Evolutionary conservation across 129 eudicot genomes (phyloP).

Genomic region (Centrapalus pauciflorus): DNA sequence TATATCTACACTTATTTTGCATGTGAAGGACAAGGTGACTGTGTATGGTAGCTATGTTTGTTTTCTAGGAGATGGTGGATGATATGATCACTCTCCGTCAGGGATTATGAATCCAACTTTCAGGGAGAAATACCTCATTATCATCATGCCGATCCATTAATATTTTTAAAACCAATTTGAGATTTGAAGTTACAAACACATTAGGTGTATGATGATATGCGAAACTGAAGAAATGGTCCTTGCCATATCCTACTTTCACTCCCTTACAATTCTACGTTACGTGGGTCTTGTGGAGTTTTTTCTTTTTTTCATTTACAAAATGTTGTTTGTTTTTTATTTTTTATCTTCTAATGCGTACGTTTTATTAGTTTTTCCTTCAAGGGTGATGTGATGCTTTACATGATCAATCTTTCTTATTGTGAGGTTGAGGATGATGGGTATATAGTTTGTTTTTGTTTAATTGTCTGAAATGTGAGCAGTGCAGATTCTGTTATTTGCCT

Average conservation of each 20-base stretch:
- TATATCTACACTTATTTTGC: slow-evolving; percentile 14
- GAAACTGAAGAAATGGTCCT: neutral
- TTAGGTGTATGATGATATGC: slow-evolving; percentile 37
- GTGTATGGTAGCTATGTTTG: slow-evolving; percentile 12
- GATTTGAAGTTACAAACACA: slow-evolving; percentile 7
- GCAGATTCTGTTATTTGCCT: neutral
- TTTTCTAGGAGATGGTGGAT: neutral
- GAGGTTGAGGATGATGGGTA: neutral
- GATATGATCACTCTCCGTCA: neutral
- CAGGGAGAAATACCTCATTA: neutral
- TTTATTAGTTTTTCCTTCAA: neutral
- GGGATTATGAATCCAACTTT: neutral
- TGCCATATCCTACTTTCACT: neutral
- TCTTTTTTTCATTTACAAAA: neutral
- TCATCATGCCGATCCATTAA: neutral
- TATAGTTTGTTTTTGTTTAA: neutral
- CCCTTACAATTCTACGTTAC: neutral
- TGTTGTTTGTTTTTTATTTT: neutral
- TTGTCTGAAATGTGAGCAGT: too few relatives aligned
- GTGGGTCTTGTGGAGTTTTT: neutral
- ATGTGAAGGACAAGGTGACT: slow-evolving; percentile 27
- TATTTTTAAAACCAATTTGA: neutral
- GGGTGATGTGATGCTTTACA: neutral
- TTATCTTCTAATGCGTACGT: neutral
- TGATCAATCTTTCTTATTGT: slow-evolving; percentile 1